Percentiles rank a stretch among this genome's conserved stretches.
Conservation (phyloP, 345 rosid genomes). For the Brassica incana region DNA sequence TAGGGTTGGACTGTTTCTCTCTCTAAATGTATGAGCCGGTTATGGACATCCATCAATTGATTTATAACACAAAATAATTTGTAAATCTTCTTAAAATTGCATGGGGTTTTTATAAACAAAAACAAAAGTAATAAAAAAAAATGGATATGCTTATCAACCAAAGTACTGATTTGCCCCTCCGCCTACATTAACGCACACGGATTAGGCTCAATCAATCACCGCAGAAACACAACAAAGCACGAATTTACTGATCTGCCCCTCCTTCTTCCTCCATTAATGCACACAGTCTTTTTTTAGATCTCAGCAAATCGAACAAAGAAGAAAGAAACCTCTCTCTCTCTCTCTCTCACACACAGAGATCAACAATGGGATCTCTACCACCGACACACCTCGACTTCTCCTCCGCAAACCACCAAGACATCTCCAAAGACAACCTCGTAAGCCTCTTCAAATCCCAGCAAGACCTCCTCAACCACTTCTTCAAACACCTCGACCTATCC, state of each 20-base stretch:
- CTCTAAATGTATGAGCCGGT: no score
- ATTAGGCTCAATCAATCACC: not conserved
- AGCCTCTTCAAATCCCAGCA: constrained; percentile 90
- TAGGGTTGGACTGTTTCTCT: no score
- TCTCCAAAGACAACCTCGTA: constrained; percentile 60
- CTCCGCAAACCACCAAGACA: constrained; percentile 4
- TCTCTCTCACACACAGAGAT: not conserved
- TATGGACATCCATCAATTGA: no score
- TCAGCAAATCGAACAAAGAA: no score
- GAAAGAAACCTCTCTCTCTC: not conserved
- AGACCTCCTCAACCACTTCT: constrained; percentile 85
- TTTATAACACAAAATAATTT: no score
- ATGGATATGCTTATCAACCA: not conserved
- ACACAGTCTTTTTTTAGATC: no score
- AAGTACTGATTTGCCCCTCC: not conserved
- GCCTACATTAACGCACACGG: constrained; percentile 13
- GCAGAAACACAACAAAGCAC: not conserved
- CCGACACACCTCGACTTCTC: not conserved
- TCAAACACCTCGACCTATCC: constrained; percentile 73
- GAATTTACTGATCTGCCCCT: not conserved
- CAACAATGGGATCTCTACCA: not conserved
- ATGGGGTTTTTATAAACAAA: no score
- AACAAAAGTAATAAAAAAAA: no score
- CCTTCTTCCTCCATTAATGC: constrained; percentile 1
- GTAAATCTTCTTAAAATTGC: no score